Conservation (phyloP, 306 rosid genomes). For the Pyrus bretschneideri region DNA sequence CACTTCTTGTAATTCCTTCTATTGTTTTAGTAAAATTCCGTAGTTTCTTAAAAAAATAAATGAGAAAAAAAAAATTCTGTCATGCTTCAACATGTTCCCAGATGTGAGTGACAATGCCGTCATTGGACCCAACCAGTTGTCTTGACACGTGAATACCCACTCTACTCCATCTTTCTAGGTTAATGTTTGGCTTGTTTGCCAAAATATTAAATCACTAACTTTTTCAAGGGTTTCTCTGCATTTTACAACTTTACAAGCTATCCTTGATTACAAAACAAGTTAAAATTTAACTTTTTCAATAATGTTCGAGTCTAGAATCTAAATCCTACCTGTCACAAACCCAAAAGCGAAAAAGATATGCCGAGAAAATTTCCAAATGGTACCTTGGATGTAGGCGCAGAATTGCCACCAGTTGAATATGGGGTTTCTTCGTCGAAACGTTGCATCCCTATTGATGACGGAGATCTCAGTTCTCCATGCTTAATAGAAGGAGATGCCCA, state of each 20-base stretch:
- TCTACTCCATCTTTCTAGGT: not conserved
- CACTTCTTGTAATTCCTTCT: too few relatives aligned
- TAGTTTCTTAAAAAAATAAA: not conserved
- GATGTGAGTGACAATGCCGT: not conserved
- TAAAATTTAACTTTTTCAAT: not conserved
- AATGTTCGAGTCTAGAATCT: not conserved
- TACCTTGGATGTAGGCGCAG: conserved; percentile 64
- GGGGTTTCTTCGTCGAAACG: conserved; percentile 65
- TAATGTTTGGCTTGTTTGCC: not conserved
- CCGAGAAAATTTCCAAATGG: conserved; percentile 1
- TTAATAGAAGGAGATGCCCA: conserved; percentile 80
- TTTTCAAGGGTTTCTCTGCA: not conserved
- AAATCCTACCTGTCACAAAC: not conserved
- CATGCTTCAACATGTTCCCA: not conserved
- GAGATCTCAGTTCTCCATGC: conserved; percentile 41
- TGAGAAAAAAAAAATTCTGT: not conserved
- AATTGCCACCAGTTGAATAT: conserved; percentile 46
- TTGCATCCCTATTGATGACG: conserved; percentile 44
- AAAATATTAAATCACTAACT: not conserved
- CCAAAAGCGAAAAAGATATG: not conserved
- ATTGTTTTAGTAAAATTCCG: too few relatives aligned
- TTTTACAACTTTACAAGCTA: not conserved
- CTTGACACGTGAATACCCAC: not conserved
- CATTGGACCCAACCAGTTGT: not conserved
- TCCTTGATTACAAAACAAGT: not conserved